These are phyloP conservation scores for Rhizoclosmatium hyalinum DNA, from an alignment of 371 early-diverging fungal species.

Conservation along the genomic window DNA sequence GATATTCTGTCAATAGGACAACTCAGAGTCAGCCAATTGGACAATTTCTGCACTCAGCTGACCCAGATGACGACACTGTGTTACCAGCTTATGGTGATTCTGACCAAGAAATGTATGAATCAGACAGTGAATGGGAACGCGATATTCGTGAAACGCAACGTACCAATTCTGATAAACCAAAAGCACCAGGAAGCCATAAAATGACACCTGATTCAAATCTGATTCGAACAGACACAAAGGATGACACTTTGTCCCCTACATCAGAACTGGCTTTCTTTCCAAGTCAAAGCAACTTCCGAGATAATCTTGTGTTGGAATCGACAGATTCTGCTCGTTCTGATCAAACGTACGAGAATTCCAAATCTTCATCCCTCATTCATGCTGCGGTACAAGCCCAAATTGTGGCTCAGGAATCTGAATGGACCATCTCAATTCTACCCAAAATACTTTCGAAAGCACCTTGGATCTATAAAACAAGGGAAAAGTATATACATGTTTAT, in stretches of 20 bases:
- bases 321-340: no score
- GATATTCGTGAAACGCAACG: constrained; percentile 11
- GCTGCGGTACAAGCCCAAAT: constrained; percentile 34
- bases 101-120: constrained; percentile 34
- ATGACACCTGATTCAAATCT: background rate
- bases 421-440: constrained; percentile 28
- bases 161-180: no score
- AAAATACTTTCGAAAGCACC: background rate
- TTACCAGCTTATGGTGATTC: constrained; percentile 63
- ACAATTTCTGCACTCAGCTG: background rate
- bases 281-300: no score
- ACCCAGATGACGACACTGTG: constrained; percentile 42
- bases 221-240: background rate
- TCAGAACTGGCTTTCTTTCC: no score
- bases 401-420: constrained; percentile 42
- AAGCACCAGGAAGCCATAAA: background rate
- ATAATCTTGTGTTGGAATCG: no score
- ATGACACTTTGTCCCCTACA: no score
- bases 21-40: background rate
- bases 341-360: background rate
- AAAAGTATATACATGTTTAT: background rate
- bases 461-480: constrained; percentile 9
- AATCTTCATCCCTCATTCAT: constrained; percentile 20
- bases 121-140: constrained; percentile 8
- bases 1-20: background rate